Percentiles rank a stretch among this genome's conserved stretches.
phyloP scores from a whole-genome alignment of 1,139 yeast genomes.

The Geotrichum reessii region DNA sequence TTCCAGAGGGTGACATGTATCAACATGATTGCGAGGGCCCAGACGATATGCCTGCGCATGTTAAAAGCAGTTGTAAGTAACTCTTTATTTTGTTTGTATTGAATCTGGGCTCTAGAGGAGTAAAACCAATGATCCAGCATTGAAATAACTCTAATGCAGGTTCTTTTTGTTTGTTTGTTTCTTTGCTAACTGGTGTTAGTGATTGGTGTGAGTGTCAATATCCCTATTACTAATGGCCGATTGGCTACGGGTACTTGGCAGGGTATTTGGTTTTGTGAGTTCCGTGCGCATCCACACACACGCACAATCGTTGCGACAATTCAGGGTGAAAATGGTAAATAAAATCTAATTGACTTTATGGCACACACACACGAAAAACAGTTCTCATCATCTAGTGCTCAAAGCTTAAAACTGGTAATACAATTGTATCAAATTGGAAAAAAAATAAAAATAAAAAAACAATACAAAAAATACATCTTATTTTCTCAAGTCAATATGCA shows the following conservation, averaged over 20 bases:
- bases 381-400: no score
- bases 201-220: conserved; percentile 58
- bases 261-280: conserved; percentile 71
- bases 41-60: conserved; percentile 82
- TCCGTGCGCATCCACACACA: conserved; percentile 57
- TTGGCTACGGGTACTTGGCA: conserved; percentile 81
- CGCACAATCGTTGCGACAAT: conserved; percentile 68
- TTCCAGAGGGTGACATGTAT: conserved; percentile 62
- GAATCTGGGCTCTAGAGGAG: no score
- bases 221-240: conserved; percentile 65
- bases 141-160: no score
- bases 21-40: conserved; percentile 69
- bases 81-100: not conserved
- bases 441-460: no score
- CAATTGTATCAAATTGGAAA: no score
- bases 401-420: no score
- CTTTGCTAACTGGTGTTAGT: conserved; percentile 27
- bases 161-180: no score
- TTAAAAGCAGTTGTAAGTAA: conserved; percentile 46
- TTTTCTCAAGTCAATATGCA: no score
- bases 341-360: no score
- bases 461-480: no score
- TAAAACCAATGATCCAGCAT: no score
- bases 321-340: conserved; percentile 45
- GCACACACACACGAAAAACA: no score